Evolutionary conservation across 2,329 filamentous ascomycete species (phyloP), one percentile per base, ranked within the genome.

Genomic region (Corynespora cassiicola): DNA sequence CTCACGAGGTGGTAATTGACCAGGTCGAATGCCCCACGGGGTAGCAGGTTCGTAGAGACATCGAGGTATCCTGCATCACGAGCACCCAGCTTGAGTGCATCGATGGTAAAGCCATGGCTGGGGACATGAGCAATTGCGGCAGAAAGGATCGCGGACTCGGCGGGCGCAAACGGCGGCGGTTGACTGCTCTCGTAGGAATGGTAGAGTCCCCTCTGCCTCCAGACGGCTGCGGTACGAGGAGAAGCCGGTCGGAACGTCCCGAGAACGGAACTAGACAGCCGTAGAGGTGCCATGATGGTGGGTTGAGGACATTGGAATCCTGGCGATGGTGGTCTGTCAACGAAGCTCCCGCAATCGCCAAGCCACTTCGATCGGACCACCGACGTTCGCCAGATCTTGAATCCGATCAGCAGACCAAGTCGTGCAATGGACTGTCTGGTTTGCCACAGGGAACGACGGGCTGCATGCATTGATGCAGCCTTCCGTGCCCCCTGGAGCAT

Each of bases 31-130:
- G 85, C 80, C 6, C 88, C 89, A 26, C 85, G 79, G 1, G 89
- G 84, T 39, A 99, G 83, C 14, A 96, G 75, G 60, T 90, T 91
- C 7, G 88, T 83, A 42, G 88, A 91, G 42, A 92, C 90, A 63
- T 94, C 88, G 35, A 90, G 83, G 66, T 92, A 96, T 28, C 91
- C 90, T 12, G 85, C 84, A 59, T 96, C 90, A 58, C 84, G 84
- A 45, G 89, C 89, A 45, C 92, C 94, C 15, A 87, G 79, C 27
- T 81, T 80, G 7, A 99, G 78, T 1, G 91, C 77, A 14, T 81
- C 76, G 31, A 77, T 73, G 0, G 89, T 88, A 77, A 97, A 99
- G 64, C 94, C 94, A 65, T 90, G 80, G 33, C 78, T 68, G 12
- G 90, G 90, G 7, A 97, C 84, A 66, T 95, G 87, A 19, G 72